A percentile compares a stretch with the other conserved stretches of the same genome.
phyloP scores from a whole-genome alignment of 768 basidiomycete genomes.

The Mycena galericulata region DNA sequence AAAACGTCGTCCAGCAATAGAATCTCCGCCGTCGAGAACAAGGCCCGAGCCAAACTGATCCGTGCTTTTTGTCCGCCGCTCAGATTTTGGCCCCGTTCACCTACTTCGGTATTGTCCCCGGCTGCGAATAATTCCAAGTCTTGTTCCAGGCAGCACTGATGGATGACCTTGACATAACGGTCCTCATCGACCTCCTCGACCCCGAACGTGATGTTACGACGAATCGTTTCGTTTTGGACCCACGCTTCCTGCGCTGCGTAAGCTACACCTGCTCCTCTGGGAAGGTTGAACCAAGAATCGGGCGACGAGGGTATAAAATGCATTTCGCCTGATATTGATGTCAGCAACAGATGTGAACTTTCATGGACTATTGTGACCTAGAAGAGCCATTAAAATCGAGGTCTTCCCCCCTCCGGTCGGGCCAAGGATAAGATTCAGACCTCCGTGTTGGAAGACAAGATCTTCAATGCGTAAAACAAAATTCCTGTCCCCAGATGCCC shows the following conservation, averaged over 20 bases:
- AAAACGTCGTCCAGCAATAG: conserved; percentile 81
- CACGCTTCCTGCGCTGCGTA: conserved; percentile 89
- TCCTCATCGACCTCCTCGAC: conserved; percentile 74
- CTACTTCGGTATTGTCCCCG: conserved; percentile 54
- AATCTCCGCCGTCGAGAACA: conserved; percentile 64
- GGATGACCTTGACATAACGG: conserved; percentile 81
- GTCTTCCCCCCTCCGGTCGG: conserved; percentile 74
- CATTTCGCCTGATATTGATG: conserved; percentile 63
- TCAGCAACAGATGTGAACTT: background rate
- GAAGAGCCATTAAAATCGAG: conserved; percentile 71
- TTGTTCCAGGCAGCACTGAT: conserved; percentile 78
- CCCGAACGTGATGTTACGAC: conserved; percentile 88
- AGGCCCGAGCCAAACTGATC: conserved; percentile 58
- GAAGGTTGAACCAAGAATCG: conserved; percentile 76
- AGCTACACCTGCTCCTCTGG: conserved; percentile 76
- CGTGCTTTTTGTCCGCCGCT: conserved; percentile 61
- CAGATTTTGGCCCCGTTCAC: conserved; percentile 13
- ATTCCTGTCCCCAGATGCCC: conserved; percentile 53
- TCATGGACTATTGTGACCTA: conserved; percentile 48
- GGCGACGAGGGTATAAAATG: conserved; percentile 65
- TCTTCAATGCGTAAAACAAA: conserved; percentile 65
- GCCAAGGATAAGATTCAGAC: conserved; percentile 70
- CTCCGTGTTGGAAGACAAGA: conserved; percentile 62
- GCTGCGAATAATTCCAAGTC: conserved; percentile 79
- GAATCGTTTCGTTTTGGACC: conserved; percentile 85